Base-by-base conservation (phyloP, 345 rosid species). In the Dipteronia sinensis region DNA sequence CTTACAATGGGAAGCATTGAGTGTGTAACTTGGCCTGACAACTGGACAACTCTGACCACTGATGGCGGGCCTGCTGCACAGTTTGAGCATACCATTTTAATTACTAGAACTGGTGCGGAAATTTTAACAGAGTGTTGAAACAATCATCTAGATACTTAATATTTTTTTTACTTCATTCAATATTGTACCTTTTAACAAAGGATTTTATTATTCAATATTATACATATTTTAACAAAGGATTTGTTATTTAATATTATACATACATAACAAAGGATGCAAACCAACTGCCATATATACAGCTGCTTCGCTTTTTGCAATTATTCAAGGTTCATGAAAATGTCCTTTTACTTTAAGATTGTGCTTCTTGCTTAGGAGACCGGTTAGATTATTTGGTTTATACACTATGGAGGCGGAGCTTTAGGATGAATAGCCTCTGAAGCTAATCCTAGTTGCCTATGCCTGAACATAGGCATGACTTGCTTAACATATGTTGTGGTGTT, bases 51-150 rank as follows among this genome's bases (percentile, higher is more conserved):
- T 47, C 67, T 95, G 77, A 90, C 92, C 3, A 87, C 87, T 2
- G 97, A 93, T 81, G 90, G 98, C 34, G 81, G 94, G 71, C 93
- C 94, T 2, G 93, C 97, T 16, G 95, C 95, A 4, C 99, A 93
- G 85, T 95, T 86, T 80, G 98, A 91, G 82, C 99, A 93, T 88
- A 88, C 97, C 11, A 91, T 95, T 78, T 80, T 92, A 67, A 92
- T 95, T 71, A 95, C 97, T 10, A 89, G 85, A 88, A 87, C 91
- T 34, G 99, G 98, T 67, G 93, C 96, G 0, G 98, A 93, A 83
- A 92, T 93, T 86, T 80, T 95, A 79, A 93, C 98, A 46, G 82
- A 72, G 58, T 90, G 85, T 56, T 94, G 76, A 88, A 27, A 65
- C 22, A 19, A 27, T 65, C 29, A 47, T 65, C 56, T 75, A 62